phyloP scores from a whole-genome alignment of 345 rosid genomes.

The Gossypium mustelinum region DNA sequence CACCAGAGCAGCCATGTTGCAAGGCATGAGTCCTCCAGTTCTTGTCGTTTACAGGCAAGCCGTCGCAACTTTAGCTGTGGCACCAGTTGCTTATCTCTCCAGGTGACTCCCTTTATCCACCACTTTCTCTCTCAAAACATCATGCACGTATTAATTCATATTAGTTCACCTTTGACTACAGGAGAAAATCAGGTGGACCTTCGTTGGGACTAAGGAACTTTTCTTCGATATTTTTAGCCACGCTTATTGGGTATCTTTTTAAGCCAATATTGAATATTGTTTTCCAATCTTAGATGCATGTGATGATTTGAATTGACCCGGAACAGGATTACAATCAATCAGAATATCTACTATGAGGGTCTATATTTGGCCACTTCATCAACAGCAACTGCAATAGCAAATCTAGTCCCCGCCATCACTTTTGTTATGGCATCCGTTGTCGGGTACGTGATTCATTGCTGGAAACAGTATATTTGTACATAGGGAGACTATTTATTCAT shows the following conservation, averaged over 20 bases:
- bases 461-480: too few relatives aligned
- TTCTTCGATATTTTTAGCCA: slow-evolving; percentile 26
- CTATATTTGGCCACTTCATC: slow-evolving; percentile 36
- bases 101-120: slow-evolving; percentile 13
- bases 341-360: slow-evolving; percentile 39
- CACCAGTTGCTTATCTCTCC: slow-evolving; percentile 32
- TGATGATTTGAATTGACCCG: not conserved
- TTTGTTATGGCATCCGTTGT: slow-evolving; percentile 32
- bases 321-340: slow-evolving; percentile 31
- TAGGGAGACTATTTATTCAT: not conserved
- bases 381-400: slow-evolving; percentile 30
- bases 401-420: slow-evolving; percentile 40
- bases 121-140: not conserved
- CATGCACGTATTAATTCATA: not conserved
- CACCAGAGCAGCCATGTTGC: slow-evolving; percentile 26
- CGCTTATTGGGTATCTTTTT: slow-evolving; percentile 31
- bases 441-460: slow-evolving; percentile 24
- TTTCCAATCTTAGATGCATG: not conserved
- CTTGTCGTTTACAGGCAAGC: slow-evolving; percentile 33
- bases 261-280: not conserved
- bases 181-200: slow-evolving; percentile 19
- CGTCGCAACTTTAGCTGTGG: slow-evolving; percentile 29
- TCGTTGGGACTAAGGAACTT: slow-evolving; percentile 29
- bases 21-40: slow-evolving; percentile 32
- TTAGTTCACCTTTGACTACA: not conserved